phyloP scores from a whole-genome alignment of 495 filamentous ascomycete species.

The Aspergillus bridgeri region DNA sequence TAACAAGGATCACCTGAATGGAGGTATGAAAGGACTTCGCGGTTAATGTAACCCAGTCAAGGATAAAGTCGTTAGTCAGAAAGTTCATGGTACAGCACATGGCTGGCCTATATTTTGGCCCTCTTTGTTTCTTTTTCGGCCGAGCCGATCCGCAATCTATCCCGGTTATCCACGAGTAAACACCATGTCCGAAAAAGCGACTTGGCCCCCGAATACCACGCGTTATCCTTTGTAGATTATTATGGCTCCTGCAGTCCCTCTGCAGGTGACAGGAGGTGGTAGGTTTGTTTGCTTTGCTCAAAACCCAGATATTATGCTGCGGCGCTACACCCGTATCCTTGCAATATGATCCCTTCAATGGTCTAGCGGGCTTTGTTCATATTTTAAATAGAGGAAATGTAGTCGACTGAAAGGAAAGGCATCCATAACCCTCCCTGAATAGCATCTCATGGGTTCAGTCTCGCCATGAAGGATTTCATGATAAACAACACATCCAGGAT shows the following conservation, averaged over 20 bases:
- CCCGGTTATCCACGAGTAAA: neutral
- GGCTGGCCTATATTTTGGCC: neutral
- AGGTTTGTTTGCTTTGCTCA: neutral
- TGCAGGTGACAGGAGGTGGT: neutral
- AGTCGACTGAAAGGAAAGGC: neutral
- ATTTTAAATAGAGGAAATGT: neutral
- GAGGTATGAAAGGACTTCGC: neutral
- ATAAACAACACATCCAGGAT: neutral
- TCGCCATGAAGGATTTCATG: neutral
- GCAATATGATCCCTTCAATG: neutral
- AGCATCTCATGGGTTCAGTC: neutral
- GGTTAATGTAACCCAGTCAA: neutral
- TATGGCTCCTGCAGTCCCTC: no score
- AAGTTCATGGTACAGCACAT: neutral
- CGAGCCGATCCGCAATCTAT: neutral
- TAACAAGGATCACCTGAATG: neutral
- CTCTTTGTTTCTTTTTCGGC: neutral
- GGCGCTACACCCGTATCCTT: neutral
- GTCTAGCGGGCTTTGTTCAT: neutral
- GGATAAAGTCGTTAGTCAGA: neutral
- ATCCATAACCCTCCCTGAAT: neutral
- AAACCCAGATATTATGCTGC: neutral
- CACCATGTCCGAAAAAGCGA: neutral
- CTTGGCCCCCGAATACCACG: neutral
- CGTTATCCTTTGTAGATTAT: neutral